Evolutionary conservation across 2,329 filamentous ascomycete species (phyloP).

Genomic region (Hymenoscyphus scutula): DNA sequence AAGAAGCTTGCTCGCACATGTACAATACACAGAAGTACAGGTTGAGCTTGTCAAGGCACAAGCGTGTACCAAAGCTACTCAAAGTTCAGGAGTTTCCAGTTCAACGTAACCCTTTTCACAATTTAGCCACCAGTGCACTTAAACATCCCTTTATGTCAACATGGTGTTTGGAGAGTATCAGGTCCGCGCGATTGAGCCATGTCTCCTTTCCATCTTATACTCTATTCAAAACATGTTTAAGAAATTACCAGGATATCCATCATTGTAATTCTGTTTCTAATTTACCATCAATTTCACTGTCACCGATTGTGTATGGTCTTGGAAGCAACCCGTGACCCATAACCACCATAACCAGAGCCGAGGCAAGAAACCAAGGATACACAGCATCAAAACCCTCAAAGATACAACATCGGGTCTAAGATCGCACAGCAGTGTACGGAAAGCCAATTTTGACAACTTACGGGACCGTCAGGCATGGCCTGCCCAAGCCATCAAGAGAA

Average conservation of each 20-base stretch:
- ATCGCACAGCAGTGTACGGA: slow-evolving; percentile 1
- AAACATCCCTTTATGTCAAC: not conserved
- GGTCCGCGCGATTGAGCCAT: not conserved
- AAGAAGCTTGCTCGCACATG: not conserved
- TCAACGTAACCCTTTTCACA: not conserved
- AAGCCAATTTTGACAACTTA: not conserved
- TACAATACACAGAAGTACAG: not conserved
- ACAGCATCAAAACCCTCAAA: not conserved
- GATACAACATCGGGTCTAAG: not conserved
- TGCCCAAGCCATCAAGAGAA: not conserved
- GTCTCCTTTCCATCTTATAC: not conserved
- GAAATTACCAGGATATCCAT: not conserved
- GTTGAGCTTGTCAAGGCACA: not conserved
- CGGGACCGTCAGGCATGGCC: not conserved
- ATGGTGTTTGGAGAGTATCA: not conserved
- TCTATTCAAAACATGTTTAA: not conserved
- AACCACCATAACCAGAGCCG: not conserved
- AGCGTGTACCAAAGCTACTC: not conserved
- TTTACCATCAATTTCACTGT: not conserved
- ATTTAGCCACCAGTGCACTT: no score
- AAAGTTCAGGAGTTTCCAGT: not conserved
- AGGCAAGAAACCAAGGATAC: not conserved
- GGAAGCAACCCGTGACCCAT: not conserved
- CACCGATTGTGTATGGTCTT: not conserved
- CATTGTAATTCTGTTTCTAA: not conserved